Evolutionary conservation across 208 protist genomes (phyloP).

Genomic region (Leishmania gerbilli): DNA sequence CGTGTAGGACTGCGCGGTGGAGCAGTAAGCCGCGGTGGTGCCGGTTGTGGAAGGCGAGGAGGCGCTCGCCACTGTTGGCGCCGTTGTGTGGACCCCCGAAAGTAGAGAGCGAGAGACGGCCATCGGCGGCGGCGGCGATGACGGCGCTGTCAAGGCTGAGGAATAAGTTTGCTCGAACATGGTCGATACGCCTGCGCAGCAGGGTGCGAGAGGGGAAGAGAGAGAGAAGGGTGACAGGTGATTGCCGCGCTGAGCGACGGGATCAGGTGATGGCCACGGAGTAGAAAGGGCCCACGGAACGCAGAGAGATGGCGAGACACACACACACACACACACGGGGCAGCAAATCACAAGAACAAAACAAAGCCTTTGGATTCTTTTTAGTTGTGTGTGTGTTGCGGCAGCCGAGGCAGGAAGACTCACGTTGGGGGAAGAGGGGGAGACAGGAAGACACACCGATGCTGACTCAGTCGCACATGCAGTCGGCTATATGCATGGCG

Average conservation of each 20-base stretch:
- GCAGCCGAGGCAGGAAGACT: no score
- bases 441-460: no score
- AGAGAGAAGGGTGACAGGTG: neutral
- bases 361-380: no score
- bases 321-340: neutral
- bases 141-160: neutral
- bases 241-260: neutral
- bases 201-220: no score
- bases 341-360: no score
- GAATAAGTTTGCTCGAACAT: neutral
- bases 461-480: neutral
- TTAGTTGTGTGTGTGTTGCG: no score
- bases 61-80: neutral
- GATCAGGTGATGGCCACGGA: neutral
- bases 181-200: neutral
- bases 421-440: neutral
- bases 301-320: neutral
- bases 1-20: conserved; percentile 1
- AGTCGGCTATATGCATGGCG: neutral
- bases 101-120: neutral
- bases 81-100: conserved; percentile 14
- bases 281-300: neutral
- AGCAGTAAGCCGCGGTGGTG: conserved; percentile 22
- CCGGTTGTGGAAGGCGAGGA: conserved; percentile 5
- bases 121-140: neutral